Conservation (phyloP, 208 protist species). For the Hexamita inflata region DNA sequence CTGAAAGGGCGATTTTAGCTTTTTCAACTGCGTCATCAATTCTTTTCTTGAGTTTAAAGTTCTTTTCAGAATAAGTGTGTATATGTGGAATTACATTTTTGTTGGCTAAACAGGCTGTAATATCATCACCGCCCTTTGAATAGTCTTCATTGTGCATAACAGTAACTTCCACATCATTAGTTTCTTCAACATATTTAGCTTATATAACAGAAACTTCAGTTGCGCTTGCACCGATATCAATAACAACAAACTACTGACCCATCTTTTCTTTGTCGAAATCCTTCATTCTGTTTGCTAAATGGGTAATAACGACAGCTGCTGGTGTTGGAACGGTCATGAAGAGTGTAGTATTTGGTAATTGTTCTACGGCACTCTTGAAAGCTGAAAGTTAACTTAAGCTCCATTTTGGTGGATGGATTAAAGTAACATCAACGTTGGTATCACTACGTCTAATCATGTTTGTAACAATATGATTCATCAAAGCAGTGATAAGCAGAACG, state of each 20-base stretch:
- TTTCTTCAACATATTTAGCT: background rate
- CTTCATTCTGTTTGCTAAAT: background rate
- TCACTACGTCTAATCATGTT: background rate
- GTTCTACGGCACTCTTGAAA: constrained; percentile 10
- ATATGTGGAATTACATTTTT: background rate
- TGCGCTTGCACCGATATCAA: background rate
- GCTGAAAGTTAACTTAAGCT: background rate
- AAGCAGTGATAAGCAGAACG: background rate
- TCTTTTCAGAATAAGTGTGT: background rate
- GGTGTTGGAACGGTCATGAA: constrained; percentile 4
- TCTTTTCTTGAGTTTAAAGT: background rate
- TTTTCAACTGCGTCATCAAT: background rate
- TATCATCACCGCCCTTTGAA: background rate
- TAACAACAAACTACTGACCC: constrained; percentile 1
- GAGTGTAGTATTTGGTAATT: background rate
- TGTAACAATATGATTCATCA: constrained; percentile 9
- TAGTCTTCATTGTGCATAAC: background rate
- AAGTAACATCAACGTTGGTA: background rate
- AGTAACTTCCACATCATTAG: background rate
- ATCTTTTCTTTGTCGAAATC: background rate
- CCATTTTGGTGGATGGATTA: background rate
- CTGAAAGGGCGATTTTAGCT: constrained; percentile 14
- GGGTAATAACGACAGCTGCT: background rate
- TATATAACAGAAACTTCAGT: constrained; percentile 12
- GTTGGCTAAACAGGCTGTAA: background rate